A percentile compares a stretch with the other conserved stretches of the same genome.
Evolutionary conservation across 371 early-diverging fungal genomes (phyloP).

Genomic region (Mortierella sp.): DNA sequence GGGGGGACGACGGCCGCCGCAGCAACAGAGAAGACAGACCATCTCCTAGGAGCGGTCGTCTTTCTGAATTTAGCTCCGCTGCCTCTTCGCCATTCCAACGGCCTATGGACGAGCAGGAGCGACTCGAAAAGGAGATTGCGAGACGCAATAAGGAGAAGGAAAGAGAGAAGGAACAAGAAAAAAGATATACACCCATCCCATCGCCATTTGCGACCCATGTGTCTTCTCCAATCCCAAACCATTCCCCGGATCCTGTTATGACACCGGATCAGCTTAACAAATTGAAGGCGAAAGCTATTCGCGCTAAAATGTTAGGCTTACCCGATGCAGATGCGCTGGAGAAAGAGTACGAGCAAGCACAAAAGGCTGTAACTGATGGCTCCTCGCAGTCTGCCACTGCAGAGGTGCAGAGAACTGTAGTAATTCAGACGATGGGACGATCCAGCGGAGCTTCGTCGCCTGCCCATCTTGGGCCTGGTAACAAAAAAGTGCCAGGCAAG

Average conservation of each 20-base stretch:
- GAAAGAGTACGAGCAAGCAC: constrained; percentile 73
- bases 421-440: constrained; percentile 38
- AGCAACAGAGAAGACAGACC: constrained; percentile 27
- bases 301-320: constrained; percentile 80
- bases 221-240: constrained; percentile 42
- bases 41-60: constrained; percentile 31
- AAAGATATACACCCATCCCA: constrained; percentile 40
- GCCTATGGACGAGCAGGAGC: constrained; percentile 54
- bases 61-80: constrained; percentile 50
- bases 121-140: constrained; percentile 41
- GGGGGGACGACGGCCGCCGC: constrained; percentile 20
- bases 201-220: constrained; percentile 54
- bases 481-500: constrained; percentile 32
- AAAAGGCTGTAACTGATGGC: constrained; percentile 39
- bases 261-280: constrained; percentile 86
- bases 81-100: constrained; percentile 53
- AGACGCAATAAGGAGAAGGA: constrained; percentile 36
- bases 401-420: constrained; percentile 26
- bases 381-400: constrained; percentile 6
- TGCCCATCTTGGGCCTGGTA: constrained; percentile 35
- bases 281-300: constrained; percentile 84
- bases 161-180: constrained; percentile 50
- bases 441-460: constrained; percentile 50
- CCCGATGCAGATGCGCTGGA: constrained; percentile 78
- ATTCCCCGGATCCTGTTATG: constrained; percentile 46